These are phyloP conservation scores for Eimeria acervulina DNA, from an alignment of 169 alveolate genomes.

Conservation along the genomic window DNA sequence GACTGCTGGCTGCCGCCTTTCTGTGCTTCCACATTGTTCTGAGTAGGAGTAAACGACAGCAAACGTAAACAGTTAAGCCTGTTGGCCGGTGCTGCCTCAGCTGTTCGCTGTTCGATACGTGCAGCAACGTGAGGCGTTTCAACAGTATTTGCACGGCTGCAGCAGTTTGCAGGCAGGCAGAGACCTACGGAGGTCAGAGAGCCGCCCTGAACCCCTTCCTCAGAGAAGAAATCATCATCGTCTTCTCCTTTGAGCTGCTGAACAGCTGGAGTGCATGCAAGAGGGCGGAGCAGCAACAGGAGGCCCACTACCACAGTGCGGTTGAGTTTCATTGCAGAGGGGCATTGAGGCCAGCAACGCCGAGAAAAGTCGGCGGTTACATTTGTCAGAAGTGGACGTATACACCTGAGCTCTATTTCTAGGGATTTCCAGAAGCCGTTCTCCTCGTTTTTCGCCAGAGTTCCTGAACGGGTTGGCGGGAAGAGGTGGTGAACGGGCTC, in stretches of 20 bases:
- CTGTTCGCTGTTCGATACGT: too few species aligned
- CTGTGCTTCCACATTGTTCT: too few species aligned
- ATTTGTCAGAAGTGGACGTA: background rate
- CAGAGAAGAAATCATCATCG: background rate
- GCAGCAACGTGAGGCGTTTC: too few species aligned
- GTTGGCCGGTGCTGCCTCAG: too few species aligned
- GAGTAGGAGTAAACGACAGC: too few species aligned
- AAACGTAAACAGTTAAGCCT: too few species aligned
- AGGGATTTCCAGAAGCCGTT: background rate
- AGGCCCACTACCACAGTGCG: background rate
- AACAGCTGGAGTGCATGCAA: background rate
- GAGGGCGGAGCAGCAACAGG: background rate
- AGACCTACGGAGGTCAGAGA: background rate
- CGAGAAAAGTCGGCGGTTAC: background rate
- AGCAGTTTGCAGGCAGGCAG: too few species aligned
- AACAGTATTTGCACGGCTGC: too few species aligned
- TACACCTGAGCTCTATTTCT: background rate
- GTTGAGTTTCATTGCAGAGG: background rate
- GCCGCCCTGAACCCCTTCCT: background rate
- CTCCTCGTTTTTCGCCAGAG: background rate
- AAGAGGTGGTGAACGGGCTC: background rate
- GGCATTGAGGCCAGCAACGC: background rate
- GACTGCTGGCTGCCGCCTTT: too few species aligned
- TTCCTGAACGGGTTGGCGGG: background rate
- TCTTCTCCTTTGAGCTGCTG: background rate